These are phyloP conservation scores for Phaffia tasmanica DNA, from an alignment of 768 basidiomycete genomes.

Conservation along the genomic window DNA sequence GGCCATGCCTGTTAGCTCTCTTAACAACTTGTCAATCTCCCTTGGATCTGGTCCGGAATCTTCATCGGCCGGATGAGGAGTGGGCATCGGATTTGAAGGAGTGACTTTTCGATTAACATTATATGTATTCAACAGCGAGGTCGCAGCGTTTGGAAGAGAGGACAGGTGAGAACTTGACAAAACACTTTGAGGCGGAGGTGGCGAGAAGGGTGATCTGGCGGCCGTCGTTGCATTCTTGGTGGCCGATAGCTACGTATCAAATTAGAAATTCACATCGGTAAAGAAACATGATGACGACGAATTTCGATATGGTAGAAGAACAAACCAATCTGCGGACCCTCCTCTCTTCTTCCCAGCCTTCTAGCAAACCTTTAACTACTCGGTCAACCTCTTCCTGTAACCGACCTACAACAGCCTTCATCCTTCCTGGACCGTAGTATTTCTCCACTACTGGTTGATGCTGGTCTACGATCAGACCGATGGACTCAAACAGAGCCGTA, in stretches of 20 bases:
- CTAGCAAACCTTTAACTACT: constrained; percentile 60
- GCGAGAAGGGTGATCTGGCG: background rate
- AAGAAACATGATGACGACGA: background rate
- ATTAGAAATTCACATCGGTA: background rate
- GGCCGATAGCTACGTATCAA: constrained; percentile 1
- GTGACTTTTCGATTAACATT: constrained; percentile 5
- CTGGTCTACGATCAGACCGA: constrained; percentile 92
- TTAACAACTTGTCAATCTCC: constrained; percentile 81
- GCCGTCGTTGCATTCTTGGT: background rate
- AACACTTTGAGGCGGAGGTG: background rate
- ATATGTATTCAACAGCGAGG: constrained; percentile 21
- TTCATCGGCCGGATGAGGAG: constrained; percentile 29
- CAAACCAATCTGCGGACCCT: constrained; percentile 64
- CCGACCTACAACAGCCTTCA: constrained; percentile 60
- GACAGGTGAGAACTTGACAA: constrained; percentile 18
- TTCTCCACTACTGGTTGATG: constrained; percentile 97
- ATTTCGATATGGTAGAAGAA: background rate
- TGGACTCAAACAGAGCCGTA: constrained; percentile 85
- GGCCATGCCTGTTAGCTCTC: constrained; percentile 78
- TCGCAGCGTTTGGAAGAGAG: constrained; percentile 15
- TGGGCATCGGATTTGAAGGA: constrained; percentile 4
- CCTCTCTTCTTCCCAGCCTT: constrained; percentile 87
- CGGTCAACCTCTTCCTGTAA: constrained; percentile 78
- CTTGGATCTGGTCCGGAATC: constrained; percentile 62
- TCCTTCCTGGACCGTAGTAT: constrained; percentile 84